Evolutionary conservation across 306 rosid species (phyloP), one percentile per base, ranked within the genome.

Genomic region (Glycine latifolia): DNA sequence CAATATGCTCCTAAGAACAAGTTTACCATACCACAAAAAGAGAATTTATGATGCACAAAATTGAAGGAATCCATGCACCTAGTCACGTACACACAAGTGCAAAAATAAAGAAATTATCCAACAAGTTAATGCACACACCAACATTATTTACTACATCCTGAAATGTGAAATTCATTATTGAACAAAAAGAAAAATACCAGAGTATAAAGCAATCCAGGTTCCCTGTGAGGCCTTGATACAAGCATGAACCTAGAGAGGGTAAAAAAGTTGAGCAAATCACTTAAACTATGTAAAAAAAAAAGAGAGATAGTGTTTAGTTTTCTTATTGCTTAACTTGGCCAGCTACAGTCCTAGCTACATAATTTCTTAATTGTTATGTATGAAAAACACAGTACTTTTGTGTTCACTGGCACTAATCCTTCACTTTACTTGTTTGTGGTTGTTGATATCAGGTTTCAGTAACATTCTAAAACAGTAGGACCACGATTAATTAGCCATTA

Each of bases 131-230:
- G 7, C 47, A 33, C 31, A 35, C 37, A 44, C 39, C 11, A n/a
- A 71, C 20, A 43, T 5, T 53, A 20, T 66, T 59, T 56, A 77
- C 63, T 55, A 43, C 54, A 70, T 56, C 39, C 16, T 11, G 8
- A 49, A 75, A 60, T 41, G 35, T 69, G 17, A 78, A 62, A 70
- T 54, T 83, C 39, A 49, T 46, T 75, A 71, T 52, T 41, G 13
- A 78, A 67, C 12, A 16, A 60, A 48, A 79, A 9, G 69, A 67
- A 17, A 60, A 88, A 78, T 92, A 95, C 97, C 97, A 95, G 87
- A 67, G 98, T 92, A 87, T 90, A 92, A 84, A 95, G 97, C 87
- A 90, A 81, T 81, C 94, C 98, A 66, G 97, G 97, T 85, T 95
- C 92, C 82, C 88, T 87, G 83, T 90, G 92, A 67, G 97, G 97